Evolutionary conservation across 345 rosid species (phyloP).

Genomic region (Citrus medica): DNA sequence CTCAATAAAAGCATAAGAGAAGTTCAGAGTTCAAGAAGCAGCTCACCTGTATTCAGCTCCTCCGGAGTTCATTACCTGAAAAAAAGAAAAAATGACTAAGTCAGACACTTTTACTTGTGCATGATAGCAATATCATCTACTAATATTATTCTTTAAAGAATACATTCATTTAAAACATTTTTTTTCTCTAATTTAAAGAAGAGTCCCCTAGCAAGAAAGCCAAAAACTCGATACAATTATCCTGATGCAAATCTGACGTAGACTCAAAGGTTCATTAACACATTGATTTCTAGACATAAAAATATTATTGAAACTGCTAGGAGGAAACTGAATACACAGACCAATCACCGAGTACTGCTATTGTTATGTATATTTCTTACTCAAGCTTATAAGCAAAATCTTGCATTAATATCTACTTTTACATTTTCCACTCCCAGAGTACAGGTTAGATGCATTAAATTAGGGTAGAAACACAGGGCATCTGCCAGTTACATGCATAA

Average conservation of each 20-base stretch:
- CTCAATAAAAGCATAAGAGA: slow-evolving; percentile 3
- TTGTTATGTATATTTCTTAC: background rate
- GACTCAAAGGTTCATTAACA: background rate
- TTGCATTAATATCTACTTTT: background rate
- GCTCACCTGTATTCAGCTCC: slow-evolving; percentile 46
- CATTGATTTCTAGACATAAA: background rate
- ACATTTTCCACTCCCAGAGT: background rate
- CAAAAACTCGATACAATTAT: background rate
- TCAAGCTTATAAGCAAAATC: background rate
- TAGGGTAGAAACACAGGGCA: background rate
- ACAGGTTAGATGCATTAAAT: background rate
- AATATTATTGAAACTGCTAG: background rate
- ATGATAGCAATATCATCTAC: background rate
- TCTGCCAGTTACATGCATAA: background rate
- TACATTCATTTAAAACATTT: background rate
- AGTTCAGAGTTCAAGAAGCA: slow-evolving; percentile 8
- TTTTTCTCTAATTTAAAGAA: background rate
- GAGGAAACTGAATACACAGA: background rate
- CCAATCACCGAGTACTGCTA: background rate
- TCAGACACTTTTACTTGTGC: slow-evolving; percentile 2
- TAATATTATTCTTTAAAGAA: background rate
- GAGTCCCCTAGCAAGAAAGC: background rate
- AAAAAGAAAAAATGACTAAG: slow-evolving; percentile 14
- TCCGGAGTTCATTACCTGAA: slow-evolving; percentile 52
- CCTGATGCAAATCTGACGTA: background rate